Conservation (phyloP, 768 basidiomycete species). For the Antrodiella citrinella region DNA sequence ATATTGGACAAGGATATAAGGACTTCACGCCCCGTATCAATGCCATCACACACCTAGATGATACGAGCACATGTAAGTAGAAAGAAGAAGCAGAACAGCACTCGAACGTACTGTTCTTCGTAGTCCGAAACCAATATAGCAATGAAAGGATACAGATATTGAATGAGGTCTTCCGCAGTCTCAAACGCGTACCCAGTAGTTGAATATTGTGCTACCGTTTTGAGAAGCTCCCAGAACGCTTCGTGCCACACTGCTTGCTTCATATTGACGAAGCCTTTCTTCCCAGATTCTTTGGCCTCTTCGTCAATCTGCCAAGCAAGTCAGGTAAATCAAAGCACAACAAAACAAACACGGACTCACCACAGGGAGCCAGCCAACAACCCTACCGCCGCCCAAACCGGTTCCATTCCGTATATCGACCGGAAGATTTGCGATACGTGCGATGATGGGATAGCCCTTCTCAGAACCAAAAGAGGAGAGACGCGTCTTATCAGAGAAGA, state of each 20-base stretch:
- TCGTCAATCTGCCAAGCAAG: constrained; percentile 8
- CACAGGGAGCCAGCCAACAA: constrained; percentile 21
- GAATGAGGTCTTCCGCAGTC: constrained; percentile 1
- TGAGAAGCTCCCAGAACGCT: constrained; percentile 11
- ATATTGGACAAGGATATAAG: constrained; percentile 14
- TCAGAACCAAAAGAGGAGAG: constrained; percentile 12
- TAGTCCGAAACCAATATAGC: constrained; percentile 20
- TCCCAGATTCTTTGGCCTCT: constrained; percentile 1
- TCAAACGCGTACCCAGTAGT: constrained; percentile 8
- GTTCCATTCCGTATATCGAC: constrained; percentile 8
- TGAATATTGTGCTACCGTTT: constrained; percentile 2
- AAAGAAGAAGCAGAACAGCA: not conserved
- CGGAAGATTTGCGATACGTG: constrained; percentile 11
- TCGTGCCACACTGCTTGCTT: constrained; percentile 20
- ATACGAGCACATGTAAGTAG: not conserved
- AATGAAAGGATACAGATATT: constrained; percentile 14
- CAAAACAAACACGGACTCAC: no score
- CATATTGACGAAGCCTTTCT: constrained; percentile 12
- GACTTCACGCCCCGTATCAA: constrained; percentile 9
- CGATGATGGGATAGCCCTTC: constrained; percentile 15
- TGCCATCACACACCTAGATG: constrained; percentile 14
- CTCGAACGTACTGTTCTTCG: constrained; percentile 23
- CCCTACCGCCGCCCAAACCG: constrained; percentile 9
- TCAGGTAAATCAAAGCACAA: not conserved
- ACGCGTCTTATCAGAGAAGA: constrained; percentile 17